These are phyloP conservation scores for Pythium pyrilobum DNA, from an alignment of 352 stramenopile genomes.

Conservation along the genomic window DNA sequence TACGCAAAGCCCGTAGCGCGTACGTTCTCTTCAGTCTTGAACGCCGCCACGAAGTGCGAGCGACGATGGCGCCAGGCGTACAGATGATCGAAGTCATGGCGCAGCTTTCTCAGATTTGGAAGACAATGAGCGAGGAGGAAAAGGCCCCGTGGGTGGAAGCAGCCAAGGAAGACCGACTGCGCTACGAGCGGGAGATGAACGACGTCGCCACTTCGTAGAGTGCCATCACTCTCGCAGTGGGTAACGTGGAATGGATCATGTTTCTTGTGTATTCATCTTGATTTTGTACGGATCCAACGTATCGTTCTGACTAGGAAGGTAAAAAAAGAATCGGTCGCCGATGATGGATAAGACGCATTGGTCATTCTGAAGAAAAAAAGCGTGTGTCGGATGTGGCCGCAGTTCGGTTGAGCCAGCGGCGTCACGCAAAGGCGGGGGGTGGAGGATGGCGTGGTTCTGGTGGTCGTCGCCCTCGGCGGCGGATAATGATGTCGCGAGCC, in stretches of 20 bases:
- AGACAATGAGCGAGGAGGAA: slow-evolving; percentile 31
- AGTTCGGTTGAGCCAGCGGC: no score
- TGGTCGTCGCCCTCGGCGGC: no score
- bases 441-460: slow-evolving; percentile 2
- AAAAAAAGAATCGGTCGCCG: background rate
- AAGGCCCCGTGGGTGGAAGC: slow-evolving; percentile 27
- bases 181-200: slow-evolving; percentile 57
- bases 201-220: slow-evolving; percentile 29
- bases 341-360: no score
- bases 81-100: slow-evolving; percentile 33
- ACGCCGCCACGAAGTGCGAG: slow-evolving; percentile 29
- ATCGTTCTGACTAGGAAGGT: no score
- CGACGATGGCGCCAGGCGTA: slow-evolving; percentile 26
- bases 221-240: no score
- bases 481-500: no score
- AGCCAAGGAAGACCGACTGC: slow-evolving; percentile 21
- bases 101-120: slow-evolving; percentile 28
- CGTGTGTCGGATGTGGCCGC: no score
- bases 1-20: slow-evolving; percentile 28
- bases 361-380: no score
- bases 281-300: no score
- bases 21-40: slow-evolving; percentile 40
- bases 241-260: no score
- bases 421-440: no score
- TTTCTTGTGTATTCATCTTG: no score